A percentile compares a stretch with the other conserved stretches of the same genome.
Conservation (phyloP, 2,329 filamentous ascomycete species). For the Magnaporthiopsis incrustans region DNA sequence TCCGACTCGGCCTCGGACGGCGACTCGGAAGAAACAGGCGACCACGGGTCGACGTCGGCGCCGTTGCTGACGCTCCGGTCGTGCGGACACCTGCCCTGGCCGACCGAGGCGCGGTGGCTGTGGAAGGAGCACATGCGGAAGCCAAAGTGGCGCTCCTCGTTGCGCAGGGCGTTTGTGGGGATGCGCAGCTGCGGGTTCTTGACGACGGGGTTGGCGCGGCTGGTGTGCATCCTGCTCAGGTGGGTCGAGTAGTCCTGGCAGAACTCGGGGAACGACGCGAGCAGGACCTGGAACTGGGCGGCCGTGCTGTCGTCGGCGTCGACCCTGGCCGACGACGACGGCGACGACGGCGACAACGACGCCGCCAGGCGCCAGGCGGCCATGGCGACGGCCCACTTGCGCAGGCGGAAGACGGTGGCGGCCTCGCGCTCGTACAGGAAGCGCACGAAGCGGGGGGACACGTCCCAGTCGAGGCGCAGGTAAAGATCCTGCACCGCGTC, state of each 20-base stretch:
- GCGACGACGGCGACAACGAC: constrained; percentile 13
- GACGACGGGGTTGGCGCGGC: constrained; percentile 42
- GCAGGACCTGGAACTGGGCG: constrained; percentile 32
- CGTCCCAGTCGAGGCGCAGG: constrained; percentile 50
- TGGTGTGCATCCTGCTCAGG: constrained; percentile 41
- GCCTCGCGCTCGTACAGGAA: constrained; percentile 46
- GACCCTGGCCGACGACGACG: too few species aligned
- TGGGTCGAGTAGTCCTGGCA: constrained; percentile 43
- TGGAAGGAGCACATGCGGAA: constrained; percentile 55
- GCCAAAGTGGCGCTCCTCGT: constrained; percentile 50
- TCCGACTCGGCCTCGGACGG: background rate
- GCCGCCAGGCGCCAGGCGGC: constrained; percentile 46
- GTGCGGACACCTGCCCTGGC: constrained; percentile 46
- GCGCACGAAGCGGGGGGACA: constrained; percentile 40
- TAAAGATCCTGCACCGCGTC: constrained; percentile 52
- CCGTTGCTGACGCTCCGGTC: constrained; percentile 3
- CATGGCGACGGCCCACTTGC: constrained; percentile 54
- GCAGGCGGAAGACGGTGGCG: constrained; percentile 40
- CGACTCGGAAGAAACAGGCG: background rate
- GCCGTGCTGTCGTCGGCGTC: constrained; percentile 14
- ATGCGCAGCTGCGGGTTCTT: constrained; percentile 55
- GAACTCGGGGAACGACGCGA: constrained; percentile 37
- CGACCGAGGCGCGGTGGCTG: constrained; percentile 45
- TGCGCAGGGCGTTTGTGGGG: constrained; percentile 45
- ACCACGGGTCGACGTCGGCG: background rate